A percentile compares a stretch with the other conserved stretches of the same genome.
phyloP scores from a whole-genome alignment of 2,329 filamentous ascomycete species.

The Stromatinia cepivora region DNA sequence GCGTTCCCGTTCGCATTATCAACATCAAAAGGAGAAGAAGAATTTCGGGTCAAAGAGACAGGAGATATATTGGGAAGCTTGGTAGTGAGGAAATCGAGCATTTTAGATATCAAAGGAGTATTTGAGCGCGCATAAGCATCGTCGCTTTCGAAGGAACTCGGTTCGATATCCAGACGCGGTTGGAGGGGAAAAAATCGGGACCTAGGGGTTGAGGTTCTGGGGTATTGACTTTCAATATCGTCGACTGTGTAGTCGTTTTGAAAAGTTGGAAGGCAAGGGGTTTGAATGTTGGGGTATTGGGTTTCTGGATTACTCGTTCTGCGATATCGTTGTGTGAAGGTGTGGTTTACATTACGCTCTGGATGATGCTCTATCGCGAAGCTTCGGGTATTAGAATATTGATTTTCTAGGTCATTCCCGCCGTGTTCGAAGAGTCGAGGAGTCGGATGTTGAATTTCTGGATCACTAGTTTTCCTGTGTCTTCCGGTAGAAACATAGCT shows the following conservation, averaged over 20 bases:
- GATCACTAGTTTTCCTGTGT: neutral
- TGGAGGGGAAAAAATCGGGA: no score
- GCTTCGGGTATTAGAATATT: neutral
- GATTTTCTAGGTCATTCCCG: no score
- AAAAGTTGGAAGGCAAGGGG: no score
- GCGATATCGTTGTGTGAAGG: neutral
- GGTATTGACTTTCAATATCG: neutral
- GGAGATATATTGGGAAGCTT: no score
- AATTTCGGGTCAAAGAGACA: no score
- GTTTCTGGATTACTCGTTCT: neutral
- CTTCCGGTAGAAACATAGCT: neutral
- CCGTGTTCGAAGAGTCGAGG: neutral
- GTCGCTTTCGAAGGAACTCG: no score
- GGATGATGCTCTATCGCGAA: neutral
- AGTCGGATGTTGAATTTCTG: neutral
- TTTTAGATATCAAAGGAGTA: no score
- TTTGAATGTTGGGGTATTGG: neutral
- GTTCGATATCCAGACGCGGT: no score
- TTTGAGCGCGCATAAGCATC: no score
- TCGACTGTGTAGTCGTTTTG: neutral
- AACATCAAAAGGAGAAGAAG: neutral
- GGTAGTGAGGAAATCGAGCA: no score
- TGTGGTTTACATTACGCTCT: neutral
- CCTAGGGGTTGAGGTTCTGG: neutral
- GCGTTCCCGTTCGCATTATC: neutral